Conservation (phyloP, 768 basidiomycete genomes). For the Suillus placidus region DNA sequence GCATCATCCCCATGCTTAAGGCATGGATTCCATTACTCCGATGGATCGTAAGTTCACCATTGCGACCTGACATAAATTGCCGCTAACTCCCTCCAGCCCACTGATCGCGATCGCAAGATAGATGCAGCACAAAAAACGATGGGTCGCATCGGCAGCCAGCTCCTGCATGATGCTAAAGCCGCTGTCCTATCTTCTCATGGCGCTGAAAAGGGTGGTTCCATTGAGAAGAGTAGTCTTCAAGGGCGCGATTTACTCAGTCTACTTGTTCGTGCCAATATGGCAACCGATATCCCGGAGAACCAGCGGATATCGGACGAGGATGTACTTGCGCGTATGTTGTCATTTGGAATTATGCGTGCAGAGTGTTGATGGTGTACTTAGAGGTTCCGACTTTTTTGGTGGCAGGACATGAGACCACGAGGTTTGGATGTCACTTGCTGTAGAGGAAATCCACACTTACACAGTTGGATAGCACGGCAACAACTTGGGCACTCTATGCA, state of each 20-base stretch:
- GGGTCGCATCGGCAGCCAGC: conserved; percentile 49
- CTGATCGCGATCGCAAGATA: conserved; percentile 17
- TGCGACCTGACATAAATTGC: background rate
- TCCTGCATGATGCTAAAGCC: conserved; percentile 54
- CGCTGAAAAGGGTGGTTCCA: conserved; percentile 28
- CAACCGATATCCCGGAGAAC: conserved; percentile 54
- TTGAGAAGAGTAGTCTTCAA: conserved; percentile 35
- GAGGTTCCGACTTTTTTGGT: conserved; percentile 65
- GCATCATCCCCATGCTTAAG: conserved; percentile 36
- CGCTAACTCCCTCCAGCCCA: conserved; percentile 23
- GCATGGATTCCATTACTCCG: conserved; percentile 40
- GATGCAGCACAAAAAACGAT: conserved; percentile 43
- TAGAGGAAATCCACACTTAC: background rate
- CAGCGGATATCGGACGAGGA: conserved; percentile 65
- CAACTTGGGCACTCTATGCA: conserved; percentile 62
- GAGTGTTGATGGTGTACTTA: conserved; percentile 23
- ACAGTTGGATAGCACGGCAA: conserved; percentile 34
- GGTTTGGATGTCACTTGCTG: conserved; percentile 29
- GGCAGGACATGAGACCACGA: conserved; percentile 63
- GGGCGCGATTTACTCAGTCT: conserved; percentile 62
- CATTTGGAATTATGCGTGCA: no score
- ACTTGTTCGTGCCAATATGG: conserved; percentile 65
- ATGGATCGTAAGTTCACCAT: conserved; percentile 37
- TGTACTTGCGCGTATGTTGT: conserved; percentile 54
- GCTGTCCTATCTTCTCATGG: conserved; percentile 27